phyloP scores from a whole-genome alignment of 139 green algal species.

The Tetraselmis striata region DNA sequence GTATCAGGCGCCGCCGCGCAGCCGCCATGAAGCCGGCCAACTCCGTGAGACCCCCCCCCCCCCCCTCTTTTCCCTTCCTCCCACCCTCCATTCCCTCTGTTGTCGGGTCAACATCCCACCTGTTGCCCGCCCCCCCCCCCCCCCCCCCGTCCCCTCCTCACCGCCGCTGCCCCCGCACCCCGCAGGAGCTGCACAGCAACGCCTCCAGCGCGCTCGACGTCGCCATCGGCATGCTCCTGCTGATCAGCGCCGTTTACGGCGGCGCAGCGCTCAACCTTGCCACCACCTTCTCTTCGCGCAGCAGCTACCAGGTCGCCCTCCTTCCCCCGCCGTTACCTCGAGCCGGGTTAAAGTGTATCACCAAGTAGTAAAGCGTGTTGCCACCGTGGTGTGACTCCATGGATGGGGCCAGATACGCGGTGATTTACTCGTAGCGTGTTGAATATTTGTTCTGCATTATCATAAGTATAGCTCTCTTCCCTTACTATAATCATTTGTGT shows the following conservation, averaged over 20 bases:
- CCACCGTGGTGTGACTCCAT: too few relatives aligned
- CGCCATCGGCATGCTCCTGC: neutral
- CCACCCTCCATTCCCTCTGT: neutral
- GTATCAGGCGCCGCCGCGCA: neutral
- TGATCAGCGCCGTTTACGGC: neutral
- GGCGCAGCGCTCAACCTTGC: neutral
- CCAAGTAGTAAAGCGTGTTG: too few relatives aligned
- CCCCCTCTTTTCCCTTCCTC: neutral
- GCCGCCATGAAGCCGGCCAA: neutral
- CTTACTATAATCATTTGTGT: too few relatives aligned
- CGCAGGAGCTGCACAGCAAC: neutral
- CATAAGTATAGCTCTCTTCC: too few relatives aligned
- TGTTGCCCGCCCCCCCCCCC: neutral
- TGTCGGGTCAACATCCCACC: neutral
- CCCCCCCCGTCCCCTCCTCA: neutral
- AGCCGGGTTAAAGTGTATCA: too few relatives aligned
- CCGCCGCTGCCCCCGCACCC: too few relatives aligned
- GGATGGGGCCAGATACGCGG: too few relatives aligned
- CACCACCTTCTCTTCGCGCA: neutral
- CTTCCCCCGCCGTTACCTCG: neutral
- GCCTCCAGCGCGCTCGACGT: neutral
- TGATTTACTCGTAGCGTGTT: too few relatives aligned
- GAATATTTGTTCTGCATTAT: too few relatives aligned
- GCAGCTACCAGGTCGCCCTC: neutral
- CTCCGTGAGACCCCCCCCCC: neutral